Conservation (phyloP, 148 eudicot genomes). For the Camellia japonica region DNA sequence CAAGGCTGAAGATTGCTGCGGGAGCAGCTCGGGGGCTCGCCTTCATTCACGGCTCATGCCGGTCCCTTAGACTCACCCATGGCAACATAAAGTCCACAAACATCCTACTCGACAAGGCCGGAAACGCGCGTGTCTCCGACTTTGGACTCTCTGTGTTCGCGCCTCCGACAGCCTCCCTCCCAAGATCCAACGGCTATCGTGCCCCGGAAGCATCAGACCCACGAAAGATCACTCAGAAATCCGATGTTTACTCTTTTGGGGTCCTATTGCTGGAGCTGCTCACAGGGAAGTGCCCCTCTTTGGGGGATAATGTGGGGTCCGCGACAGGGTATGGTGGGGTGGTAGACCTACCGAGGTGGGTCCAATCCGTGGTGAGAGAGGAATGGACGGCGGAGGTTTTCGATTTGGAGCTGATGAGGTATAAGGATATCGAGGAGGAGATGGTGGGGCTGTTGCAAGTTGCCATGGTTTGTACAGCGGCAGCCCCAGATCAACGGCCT, state of each 20-base stretch:
- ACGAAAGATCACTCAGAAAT: constrained; percentile 54
- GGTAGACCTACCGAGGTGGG: constrained; percentile 89
- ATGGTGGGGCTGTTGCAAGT: constrained; percentile 90
- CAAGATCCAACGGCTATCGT: constrained; percentile 65
- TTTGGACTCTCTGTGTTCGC: constrained; percentile 63
- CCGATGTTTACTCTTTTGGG: constrained; percentile 92
- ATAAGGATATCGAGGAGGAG: constrained; percentile 90
- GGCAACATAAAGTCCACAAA: constrained; percentile 94
- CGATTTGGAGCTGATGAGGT: constrained; percentile 93
- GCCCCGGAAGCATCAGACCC: constrained; percentile 70
- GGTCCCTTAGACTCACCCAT: constrained; percentile 60
- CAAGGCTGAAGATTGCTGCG: constrained; percentile 71
- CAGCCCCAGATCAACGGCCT: constrained; percentile 71
- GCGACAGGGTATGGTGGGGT: constrained; percentile 52
- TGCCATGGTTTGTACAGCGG: constrained; percentile 69
- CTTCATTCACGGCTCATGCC: constrained; percentile 67
- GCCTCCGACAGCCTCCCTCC: constrained; percentile 30
- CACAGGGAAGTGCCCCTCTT: constrained; percentile 81
- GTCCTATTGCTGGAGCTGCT: constrained; percentile 81
- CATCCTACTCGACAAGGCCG: constrained; percentile 64
- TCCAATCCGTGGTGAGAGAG: constrained; percentile 88
- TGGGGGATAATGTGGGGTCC: constrained; percentile 53
- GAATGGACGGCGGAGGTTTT: constrained; percentile 99
- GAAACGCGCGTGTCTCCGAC: constrained; percentile 72
- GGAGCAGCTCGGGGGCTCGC: constrained; percentile 77